Base-by-base conservation (phyloP, 1,284 basidiomycete species). In the Mycena sp. region DNA sequence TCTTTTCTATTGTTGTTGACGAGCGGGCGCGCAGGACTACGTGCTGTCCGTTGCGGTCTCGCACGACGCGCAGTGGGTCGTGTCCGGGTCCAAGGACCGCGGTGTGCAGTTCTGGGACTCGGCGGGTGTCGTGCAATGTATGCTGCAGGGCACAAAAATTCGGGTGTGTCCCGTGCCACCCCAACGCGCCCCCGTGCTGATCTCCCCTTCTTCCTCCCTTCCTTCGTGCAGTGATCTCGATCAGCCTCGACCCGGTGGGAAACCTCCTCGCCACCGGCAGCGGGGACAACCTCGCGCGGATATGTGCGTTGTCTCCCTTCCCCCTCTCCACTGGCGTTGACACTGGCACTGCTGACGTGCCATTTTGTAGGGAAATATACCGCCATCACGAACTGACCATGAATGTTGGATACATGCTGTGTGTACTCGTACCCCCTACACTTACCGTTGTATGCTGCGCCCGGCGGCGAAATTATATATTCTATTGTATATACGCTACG, bases 71-170 rank as follows among this genome's bases (percentile, higher is more conserved):
- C 71, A 70, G 38, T 76, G 71, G 72, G 87, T 93, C 65, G 91
- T 92, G 16, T 90, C 87, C 0, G 91, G 91, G 11, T 91, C 89
- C 40, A 93, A 93, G 74, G 91, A 94, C 74, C 83, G 91, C 9
- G 88, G 89, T 4, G 90, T 94, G 43, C 87, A 89, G 75, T 89
- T 91, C 75, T 94, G 90, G 90, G 88, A 93, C 71, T 84, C 87
- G 46, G 80, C 81, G 59, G 90, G 86, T 7, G 83, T 86, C 71
- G 85, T 87, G 32, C 90, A 92, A 75, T 85, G 91, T 66, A 90
- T 92, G 81, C 78, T 93, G 28, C 91, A 92, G 74, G 93, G 2
- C 93, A 95, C 81, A 94, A 94, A 80, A 95, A 95, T 73, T 91
- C 88, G n/a, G 87, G 83, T 86, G 63, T 55, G 83, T 60, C 37